phyloP scores from a whole-genome alignment of 2,329 filamentous ascomycete genomes.

The Aciculosporium take region DNA sequence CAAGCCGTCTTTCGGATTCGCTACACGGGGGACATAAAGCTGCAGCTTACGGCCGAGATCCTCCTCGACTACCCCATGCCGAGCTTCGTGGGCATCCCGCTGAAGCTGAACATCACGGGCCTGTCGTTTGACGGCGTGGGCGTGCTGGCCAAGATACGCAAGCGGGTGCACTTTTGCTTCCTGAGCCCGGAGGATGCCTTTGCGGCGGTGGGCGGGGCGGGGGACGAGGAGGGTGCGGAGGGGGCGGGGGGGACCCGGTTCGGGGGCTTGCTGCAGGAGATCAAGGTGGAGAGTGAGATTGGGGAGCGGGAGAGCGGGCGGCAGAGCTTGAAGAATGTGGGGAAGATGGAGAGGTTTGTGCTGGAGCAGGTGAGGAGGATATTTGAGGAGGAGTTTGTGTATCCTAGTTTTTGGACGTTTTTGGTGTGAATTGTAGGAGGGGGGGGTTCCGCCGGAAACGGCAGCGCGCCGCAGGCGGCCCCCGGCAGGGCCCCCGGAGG shows the following conservation, averaged over 20 bases:
- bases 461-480: too few relatives aligned
- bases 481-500: too few relatives aligned
- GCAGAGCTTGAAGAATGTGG: conserved; percentile 94
- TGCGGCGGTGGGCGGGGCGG: conserved; percentile 46
- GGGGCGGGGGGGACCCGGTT: conserved; percentile 25
- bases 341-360: conserved; percentile 96
- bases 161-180: conserved; percentile 85
- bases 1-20: conserved; percentile 85
- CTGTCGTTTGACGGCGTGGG: conserved; percentile 91
- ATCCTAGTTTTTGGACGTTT: conserved; percentile 97
- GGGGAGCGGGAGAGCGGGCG: conserved; percentile 81
- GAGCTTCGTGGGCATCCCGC: conserved; percentile 87
- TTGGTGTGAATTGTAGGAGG: conserved; percentile 45
- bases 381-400: conserved; percentile 97
- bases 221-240: conserved; percentile 14
- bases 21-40: conserved; percentile 74
- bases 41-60: conserved; percentile 88
- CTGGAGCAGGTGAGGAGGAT: conserved; percentile 92
- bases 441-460: too few relatives aligned
- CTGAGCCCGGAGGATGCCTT: conserved; percentile 82
- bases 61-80: conserved; percentile 97
- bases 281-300: conserved; percentile 94
- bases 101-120: conserved; percentile 90
- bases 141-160: conserved; percentile 80
- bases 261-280: conserved; percentile 76